Evolutionary conservation across 106 monocot species (phyloP).

Genomic region (Acorus gramineus): DNA sequence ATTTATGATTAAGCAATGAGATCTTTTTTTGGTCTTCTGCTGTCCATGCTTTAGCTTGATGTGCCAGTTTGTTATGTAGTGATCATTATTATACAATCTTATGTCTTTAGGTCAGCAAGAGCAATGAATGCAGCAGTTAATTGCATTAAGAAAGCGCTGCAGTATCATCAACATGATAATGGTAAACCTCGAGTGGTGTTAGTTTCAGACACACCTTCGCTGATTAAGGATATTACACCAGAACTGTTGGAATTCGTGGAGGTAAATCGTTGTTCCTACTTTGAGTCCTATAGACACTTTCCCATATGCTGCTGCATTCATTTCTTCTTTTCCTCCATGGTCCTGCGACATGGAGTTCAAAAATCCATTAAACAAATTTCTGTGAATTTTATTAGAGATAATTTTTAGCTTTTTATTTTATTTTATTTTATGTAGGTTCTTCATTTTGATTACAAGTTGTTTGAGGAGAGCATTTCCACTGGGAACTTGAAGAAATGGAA

Average conservation of each 20-base stretch:
- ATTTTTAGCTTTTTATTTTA: too few relatives aligned
- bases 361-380: too few relatives aligned
- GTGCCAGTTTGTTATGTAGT: too few relatives aligned
- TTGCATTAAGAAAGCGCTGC: conserved; percentile 57
- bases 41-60: too few relatives aligned
- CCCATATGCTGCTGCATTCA: too few relatives aligned
- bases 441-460: conserved; percentile 77
- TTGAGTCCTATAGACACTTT: too few relatives aligned
- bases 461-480: conserved; percentile 24
- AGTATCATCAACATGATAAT: conserved; percentile 13
- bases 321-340: too few relatives aligned
- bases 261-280: conserved; percentile 15
- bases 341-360: too few relatives aligned
- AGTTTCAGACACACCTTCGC: conserved; percentile 87
- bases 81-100: neutral
- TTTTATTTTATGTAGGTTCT: conserved; percentile 35
- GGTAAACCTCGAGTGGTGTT: conserved; percentile 51
- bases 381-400: too few relatives aligned
- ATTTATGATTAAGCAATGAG: neutral
- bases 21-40: neutral
- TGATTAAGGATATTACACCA: conserved; percentile 54
- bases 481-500: conserved; percentile 18
- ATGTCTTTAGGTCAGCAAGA: conserved; percentile 51
- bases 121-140: conserved; percentile 64
- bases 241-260: conserved; percentile 50